Evolutionary conservation across 805 yeast species (phyloP).

Genomic region (Pichia thaimueangensis): DNA sequence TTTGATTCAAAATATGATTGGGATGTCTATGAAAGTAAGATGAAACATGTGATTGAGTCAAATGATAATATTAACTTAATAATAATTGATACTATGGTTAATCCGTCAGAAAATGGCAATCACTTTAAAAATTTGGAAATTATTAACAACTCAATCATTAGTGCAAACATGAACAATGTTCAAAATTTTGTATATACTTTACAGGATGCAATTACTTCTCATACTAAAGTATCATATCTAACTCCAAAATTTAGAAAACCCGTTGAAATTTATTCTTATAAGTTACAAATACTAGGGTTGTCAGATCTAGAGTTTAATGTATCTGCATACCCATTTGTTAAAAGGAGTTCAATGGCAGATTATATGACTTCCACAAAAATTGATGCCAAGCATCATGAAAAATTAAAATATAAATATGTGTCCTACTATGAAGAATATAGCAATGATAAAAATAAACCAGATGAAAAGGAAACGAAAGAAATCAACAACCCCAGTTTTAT

Average conservation of each 20-base stretch:
- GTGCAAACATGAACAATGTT: constrained; percentile 3
- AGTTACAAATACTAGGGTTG: neutral
- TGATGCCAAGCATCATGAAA: neutral
- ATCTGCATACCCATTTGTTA: constrained; percentile 12
- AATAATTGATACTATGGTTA: neutral
- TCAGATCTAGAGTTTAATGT: constrained; percentile 8
- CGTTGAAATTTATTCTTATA: constrained; percentile 9
- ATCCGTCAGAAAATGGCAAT: neutral
- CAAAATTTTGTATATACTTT: neutral
- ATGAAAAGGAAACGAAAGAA: constrained; percentile 28
- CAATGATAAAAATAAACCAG: constrained; percentile 13
- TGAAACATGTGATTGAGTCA: neutral
- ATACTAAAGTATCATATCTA: constrained; percentile 2
- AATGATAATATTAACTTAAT: constrained; percentile 5
- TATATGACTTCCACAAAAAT: constrained; percentile 9
- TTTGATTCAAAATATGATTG: constrained; percentile 2
- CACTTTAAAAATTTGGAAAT: neutral
- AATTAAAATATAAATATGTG: constrained; percentile 5
- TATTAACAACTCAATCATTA: neutral
- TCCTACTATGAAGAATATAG: constrained; percentile 11
- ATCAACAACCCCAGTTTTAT: constrained; percentile 19
- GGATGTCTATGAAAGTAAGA: neutral
- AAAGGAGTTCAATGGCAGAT: constrained; percentile 4
- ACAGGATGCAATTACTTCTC: neutral
- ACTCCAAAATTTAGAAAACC: constrained; percentile 12